Evolutionary conservation across 1,139 yeast genomes (phyloP).

Genomic region (Hemisphaericaspora xylanilytica): DNA sequence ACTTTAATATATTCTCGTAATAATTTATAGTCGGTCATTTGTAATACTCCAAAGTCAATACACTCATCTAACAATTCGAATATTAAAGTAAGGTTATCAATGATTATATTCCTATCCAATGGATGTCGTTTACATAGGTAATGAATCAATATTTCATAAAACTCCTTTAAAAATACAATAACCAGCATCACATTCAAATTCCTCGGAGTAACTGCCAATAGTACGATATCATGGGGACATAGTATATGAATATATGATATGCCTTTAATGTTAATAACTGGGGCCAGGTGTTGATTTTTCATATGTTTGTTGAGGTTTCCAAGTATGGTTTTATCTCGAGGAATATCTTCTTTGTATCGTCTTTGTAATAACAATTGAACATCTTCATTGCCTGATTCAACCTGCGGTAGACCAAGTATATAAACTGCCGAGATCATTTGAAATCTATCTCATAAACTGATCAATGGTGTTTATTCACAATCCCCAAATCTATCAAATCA

Average conservation of each 20-base stretch:
- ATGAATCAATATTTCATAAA: conserved; percentile 30
- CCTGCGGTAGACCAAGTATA: conserved; percentile 36
- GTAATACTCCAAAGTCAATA: conserved; percentile 45
- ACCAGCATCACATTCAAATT: conserved; percentile 45
- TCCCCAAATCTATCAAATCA: not conserved
- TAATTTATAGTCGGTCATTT: conserved; percentile 44
- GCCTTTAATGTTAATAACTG: conserved; percentile 29
- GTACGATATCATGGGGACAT: conserved; percentile 29
- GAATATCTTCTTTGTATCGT: conserved; percentile 34
- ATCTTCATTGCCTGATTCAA: conserved; percentile 26
- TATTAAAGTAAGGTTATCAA: conserved; percentile 41
- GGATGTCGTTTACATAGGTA: conserved; percentile 23
- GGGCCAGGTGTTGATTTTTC: conserved; percentile 26
- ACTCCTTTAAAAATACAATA: conserved; percentile 34
- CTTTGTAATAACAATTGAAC: conserved; percentile 39
- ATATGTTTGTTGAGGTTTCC: conserved; percentile 27
- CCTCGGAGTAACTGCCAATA: conserved; percentile 31
- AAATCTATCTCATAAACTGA: not conserved
- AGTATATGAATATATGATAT: conserved; percentile 31
- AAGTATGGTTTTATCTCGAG: conserved; percentile 24
- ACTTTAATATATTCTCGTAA: conserved; percentile 46
- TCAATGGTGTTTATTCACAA: not conserved
- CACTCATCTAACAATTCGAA: conserved; percentile 47
- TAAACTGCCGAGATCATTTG: conserved; percentile 41
- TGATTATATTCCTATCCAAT: conserved; percentile 31